A percentile compares a stretch with the other conserved stretches of the same genome.
Evolutionary conservation across 139 green algal genomes (phyloP).

Genomic region (Chloropicon primus): DNA sequence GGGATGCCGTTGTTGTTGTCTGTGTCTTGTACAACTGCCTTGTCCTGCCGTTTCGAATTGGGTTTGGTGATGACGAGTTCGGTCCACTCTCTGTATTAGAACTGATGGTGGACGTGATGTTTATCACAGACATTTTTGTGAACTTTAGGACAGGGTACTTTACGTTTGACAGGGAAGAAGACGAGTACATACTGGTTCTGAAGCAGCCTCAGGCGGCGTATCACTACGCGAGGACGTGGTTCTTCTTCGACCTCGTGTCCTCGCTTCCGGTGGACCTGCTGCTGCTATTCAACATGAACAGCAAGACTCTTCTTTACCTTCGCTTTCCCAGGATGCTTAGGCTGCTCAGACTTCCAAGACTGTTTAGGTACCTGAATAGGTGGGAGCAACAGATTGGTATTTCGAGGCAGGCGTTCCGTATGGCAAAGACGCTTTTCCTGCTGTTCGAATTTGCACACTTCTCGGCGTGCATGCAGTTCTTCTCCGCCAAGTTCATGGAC

Average conservation of each 20-base stretch:
- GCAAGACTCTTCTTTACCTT: not conserved
- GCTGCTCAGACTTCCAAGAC: not conserved
- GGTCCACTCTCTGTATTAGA: not conserved
- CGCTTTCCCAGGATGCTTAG: not conserved
- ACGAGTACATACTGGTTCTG: not conserved
- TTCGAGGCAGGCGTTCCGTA: not conserved
- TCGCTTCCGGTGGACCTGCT: constrained; percentile 3
- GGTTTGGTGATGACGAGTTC: constrained; percentile 7
- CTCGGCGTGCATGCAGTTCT: constrained; percentile 25
- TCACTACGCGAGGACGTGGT: constrained; percentile 9
- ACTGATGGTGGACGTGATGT: constrained; percentile 1
- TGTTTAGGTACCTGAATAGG: not conserved
- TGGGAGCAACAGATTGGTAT: not conserved
- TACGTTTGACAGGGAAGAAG: not conserved
- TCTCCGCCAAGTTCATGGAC: constrained; percentile 14
- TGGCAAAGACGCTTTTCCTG: not conserved
- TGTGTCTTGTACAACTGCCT: constrained; percentile 1
- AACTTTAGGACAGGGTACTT: constrained; percentile 8
- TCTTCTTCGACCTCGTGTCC: constrained; percentile 2
- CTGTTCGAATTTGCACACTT: constrained; percentile 30
- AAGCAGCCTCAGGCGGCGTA: not conserved
- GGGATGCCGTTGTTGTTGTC: constrained; percentile 1
- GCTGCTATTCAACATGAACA: not conserved
- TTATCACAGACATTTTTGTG: constrained; percentile 3
- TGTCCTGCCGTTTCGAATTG: not conserved